Conservation (phyloP, 2,329 filamentous ascomycete genomes). For the Zymoseptoria brevis region DNA sequence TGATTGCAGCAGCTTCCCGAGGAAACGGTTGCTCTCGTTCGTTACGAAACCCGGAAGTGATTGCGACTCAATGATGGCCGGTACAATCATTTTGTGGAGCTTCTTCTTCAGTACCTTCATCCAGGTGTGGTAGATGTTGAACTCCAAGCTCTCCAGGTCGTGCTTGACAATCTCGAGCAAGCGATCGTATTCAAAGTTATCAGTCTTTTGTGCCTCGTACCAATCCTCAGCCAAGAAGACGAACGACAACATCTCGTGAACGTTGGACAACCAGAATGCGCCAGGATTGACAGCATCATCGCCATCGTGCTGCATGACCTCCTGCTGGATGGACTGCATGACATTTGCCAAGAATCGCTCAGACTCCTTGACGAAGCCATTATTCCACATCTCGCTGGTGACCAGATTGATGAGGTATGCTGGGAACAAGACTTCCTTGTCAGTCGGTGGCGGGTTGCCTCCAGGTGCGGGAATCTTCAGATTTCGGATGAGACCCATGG, state of each 20-base stretch:
- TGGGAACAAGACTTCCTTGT: constrained; percentile 98
- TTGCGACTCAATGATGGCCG: constrained; percentile 97
- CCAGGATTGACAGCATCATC: constrained; percentile 96
- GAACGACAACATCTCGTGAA: constrained; percentile 99
- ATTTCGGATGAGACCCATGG: constrained; percentile 90
- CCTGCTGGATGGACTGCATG: constrained; percentile 98
- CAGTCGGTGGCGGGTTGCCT: constrained; percentile 79
- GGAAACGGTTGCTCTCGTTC: constrained; percentile 95
- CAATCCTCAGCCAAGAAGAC: constrained; percentile 98
- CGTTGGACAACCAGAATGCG: constrained; percentile 97
- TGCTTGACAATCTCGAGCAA: constrained; percentile 98
- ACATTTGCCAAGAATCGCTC: constrained; percentile 98
- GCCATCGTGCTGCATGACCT: constrained; percentile 97
- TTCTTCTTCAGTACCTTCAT: constrained; percentile 99
- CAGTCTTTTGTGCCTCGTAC: constrained; percentile 98
- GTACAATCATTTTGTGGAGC: constrained; percentile 98
- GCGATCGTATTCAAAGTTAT: constrained; percentile 98
- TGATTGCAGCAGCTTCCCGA: constrained; percentile 88
- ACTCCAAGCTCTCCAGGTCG: constrained; percentile 93
- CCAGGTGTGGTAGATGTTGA: constrained; percentile 99
- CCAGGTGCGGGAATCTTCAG: constrained; percentile 90
- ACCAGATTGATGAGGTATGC: constrained; percentile 98
- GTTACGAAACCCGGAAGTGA: constrained; percentile 97
- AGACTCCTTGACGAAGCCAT: constrained; percentile 98
- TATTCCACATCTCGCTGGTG: constrained; percentile 99